Percentiles rank a stretch among this genome's conserved stretches.
These are phyloP conservation scores for Cryptococcus sp. DNA, from an alignment of 1,284 basidiomycete genomes.

Conservation along the genomic window DNA sequence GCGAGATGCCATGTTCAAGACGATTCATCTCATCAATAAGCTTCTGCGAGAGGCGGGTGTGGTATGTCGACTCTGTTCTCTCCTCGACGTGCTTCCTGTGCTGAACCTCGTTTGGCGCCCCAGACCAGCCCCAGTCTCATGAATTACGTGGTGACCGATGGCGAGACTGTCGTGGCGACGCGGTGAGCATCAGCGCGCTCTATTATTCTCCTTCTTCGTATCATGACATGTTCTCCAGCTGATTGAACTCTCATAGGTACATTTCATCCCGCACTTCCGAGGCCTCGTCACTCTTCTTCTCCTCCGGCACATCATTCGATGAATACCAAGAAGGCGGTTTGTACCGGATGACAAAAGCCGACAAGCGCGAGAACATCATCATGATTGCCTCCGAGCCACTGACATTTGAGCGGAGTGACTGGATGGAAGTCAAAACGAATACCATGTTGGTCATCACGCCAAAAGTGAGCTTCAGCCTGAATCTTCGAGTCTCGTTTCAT, in stretches of 20 bases:
- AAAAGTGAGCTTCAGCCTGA: conserved; percentile 62
- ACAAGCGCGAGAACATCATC: conserved; percentile 84
- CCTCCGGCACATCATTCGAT: conserved; percentile 89
- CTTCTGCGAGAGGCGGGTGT: conserved; percentile 74
- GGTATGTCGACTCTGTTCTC: conserved; percentile 50
- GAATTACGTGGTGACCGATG: conserved; percentile 97
- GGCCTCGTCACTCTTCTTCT: conserved; percentile 94
- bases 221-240: not conserved
- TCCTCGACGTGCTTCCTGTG: not conserved
- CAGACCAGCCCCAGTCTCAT: conserved; percentile 74
- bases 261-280: conserved; percentile 88
- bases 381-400: conserved; percentile 91
- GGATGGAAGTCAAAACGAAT: conserved; percentile 93
- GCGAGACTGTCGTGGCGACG: conserved; percentile 87
- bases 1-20: conserved; percentile 79
- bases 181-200: conserved; percentile 52
- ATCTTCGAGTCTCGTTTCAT: not conserved
- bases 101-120: not conserved
- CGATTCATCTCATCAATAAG: conserved; percentile 74
- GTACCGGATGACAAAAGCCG: conserved; percentile 93
- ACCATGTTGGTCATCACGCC: conserved; percentile 87
- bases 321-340: conserved; percentile 83
- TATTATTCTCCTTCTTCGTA: not conserved
- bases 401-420: conserved; percentile 72
- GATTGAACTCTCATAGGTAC: conserved; percentile 56